Evolutionary conservation across 257 asterid genomes (phyloP), one percentile per base, ranked within the genome.

Genomic region (Plectranthus barbatus): DNA sequence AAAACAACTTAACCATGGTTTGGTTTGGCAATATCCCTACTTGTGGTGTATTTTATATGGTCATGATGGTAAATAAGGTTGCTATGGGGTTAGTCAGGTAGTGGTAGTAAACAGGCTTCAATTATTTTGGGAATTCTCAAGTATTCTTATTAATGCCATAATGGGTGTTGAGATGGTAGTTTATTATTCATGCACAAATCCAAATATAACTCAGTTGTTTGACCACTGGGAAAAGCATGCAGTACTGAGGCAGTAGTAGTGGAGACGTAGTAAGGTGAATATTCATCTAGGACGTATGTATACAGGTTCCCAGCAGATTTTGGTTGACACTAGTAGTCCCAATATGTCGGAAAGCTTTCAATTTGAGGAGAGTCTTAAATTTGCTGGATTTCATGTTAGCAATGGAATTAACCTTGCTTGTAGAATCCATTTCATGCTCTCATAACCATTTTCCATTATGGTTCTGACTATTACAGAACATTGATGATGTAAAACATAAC

Each of bases 401-500:
- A 18, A 13, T 70, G 26, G 60, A 52, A 18, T 17, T 31, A 7
- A 44, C 34, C 13, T 72, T 26, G 3, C 41, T 45, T 7, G 21
- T 31, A 24, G 17, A 31, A 48, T 52, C 14, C 60, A 55, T 63
- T 60, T 56, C 66, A 23, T 56, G 36, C 24, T 41, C 11, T 24
- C 26, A 41, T 15, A 37, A 69, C 70, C 36, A 33, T 65, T 47
- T 68, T 50, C 50, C 60, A 34, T 52, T n/a, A n/a, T n/a, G n/a
- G n/a, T n/a, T 34, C 50, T 62, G 70, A 61, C 52, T 49, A 60
- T 78, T 70, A 73, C 81, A 93, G 99, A 93, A 90, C 81, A 84
- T 93, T 68, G 75, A 81, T 68, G 99, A 90, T 70, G 76, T 93
- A 70, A 93, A 81, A 72, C 84, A 79, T 74, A 68, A 80, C 60